phyloP scores from a whole-genome alignment of 1,284 basidiomycete species.

The Xanthoconium separans region DNA sequence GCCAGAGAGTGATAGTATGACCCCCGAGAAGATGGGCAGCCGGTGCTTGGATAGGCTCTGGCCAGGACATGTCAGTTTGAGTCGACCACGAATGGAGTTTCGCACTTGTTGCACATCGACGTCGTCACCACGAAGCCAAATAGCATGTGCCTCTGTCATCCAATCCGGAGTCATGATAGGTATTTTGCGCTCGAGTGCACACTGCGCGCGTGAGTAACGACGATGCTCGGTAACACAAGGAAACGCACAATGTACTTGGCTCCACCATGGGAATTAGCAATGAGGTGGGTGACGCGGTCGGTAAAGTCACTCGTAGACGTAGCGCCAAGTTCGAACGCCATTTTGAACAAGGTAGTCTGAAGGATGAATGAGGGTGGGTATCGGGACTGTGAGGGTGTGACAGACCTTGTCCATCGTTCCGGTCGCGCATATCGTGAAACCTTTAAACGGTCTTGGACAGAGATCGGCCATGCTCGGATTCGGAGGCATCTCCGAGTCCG shows the following conservation, averaged over 20 bases:
- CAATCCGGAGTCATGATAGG: conserved; percentile 73
- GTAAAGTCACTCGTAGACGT: conserved; percentile 65
- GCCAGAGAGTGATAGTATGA: conserved; percentile 68
- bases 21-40: conserved; percentile 63
- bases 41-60: conserved; percentile 57
- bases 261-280: conserved; percentile 67
- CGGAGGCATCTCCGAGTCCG: conserved; percentile 33
- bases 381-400: not conserved
- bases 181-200: conserved; percentile 70
- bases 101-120: conserved; percentile 56
- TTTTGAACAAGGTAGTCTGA: conserved; percentile 66
- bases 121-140: conserved; percentile 77
- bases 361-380: not conserved
- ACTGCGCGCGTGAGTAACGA: conserved; percentile 41
- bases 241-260: conserved; percentile 69
- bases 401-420: conserved; percentile 68
- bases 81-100: conserved; percentile 20
- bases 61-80: conserved; percentile 1
- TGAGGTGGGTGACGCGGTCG: conserved; percentile 76
- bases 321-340: conserved; percentile 76
- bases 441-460: conserved; percentile 66
- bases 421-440: conserved; percentile 68
- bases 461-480: conserved; percentile 43
- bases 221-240: not conserved
- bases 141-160: conserved; percentile 64